Conservation (phyloP, 371 early-diverging fungal genomes). For the Zychaea mexicana region DNA sequence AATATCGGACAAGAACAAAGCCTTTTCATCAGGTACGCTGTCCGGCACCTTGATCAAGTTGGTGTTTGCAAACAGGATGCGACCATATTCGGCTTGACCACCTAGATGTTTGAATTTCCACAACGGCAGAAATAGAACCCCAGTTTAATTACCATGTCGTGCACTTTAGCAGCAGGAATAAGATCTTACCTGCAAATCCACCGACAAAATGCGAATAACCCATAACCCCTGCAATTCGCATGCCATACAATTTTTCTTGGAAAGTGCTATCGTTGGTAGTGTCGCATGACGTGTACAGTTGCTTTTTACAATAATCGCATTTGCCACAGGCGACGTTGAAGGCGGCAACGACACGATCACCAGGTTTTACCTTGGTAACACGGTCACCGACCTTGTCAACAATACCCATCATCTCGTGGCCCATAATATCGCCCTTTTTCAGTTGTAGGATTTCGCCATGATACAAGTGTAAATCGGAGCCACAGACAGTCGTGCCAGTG, state of each 20-base stretch:
- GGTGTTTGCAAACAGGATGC: conserved; percentile 60
- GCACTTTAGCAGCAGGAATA: background rate
- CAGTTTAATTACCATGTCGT: background rate
- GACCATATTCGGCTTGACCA: conserved; percentile 62
- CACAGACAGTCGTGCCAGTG: conserved; percentile 63
- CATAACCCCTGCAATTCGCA: conserved; percentile 50
- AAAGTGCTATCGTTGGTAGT: conserved; percentile 54
- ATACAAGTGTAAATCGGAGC: conserved; percentile 62
- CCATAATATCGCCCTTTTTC: conserved; percentile 54
- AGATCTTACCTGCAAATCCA: conserved; percentile 24
- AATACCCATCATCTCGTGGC: conserved; percentile 61
- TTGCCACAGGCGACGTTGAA: conserved; percentile 62
- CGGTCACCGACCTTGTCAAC: conserved; percentile 52
- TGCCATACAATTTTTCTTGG: conserved; percentile 62
- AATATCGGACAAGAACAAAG: conserved; percentile 59
- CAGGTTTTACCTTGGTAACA: conserved; percentile 47
- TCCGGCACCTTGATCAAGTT: conserved; percentile 59
- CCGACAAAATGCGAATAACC: conserved; percentile 58
- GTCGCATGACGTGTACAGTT: conserved; percentile 52
- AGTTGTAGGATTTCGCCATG: conserved; percentile 60
- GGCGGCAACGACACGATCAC: conserved; percentile 56
- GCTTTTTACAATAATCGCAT: conserved; percentile 54
- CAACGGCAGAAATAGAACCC: no score
- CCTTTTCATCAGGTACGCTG: conserved; percentile 54
- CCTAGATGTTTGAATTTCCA: conserved; percentile 23